Base-by-base conservation (phyloP, 768 basidiomycete genomes). In the Agaricus subrufescens region DNA sequence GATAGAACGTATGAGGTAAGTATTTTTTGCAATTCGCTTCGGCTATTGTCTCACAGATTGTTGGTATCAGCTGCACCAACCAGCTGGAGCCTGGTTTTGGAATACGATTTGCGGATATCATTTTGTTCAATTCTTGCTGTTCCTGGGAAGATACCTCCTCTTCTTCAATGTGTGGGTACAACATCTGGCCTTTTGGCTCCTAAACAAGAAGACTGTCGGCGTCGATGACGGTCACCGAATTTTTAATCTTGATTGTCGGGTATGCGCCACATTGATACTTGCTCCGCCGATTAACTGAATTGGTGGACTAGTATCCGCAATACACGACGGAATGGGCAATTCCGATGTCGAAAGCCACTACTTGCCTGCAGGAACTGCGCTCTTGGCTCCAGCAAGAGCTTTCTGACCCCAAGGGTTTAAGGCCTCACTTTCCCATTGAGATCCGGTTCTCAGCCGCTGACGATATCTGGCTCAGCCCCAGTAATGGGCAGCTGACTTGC, bases 281-380 rank as follows among this genome's bases (percentile, higher is more conserved):
- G 31, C 30, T 31, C 43, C 47, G 49, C 40, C 46, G 42, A 45
- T 49, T 57, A 56, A 65, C 56, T 19, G 43, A 45, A n/a, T 11
- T 15, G 10, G 44, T 9, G 14, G 86, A 84, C 82, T 66, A 94
- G 93, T 92, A 87, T 70, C 85, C 84, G 1, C 94, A 98, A 70
- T 87, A 94, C 69, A 98, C 97, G 2, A 93, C 91, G 10, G 97
- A 99, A 71, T 96, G 94, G 87, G 91, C 92, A 4, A 79, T 99
- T 38, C 92, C 95, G 4, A 86, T 86, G 61, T 73, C 79, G 44
- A 71, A 82, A 51, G 80, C 93, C 2, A 71, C 72, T 52, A 74
- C 78, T 1, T 94, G 90, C 63, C 77, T 99, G 50, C 70, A 71
- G 34, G 90, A 87, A 58, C 74, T 98, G 56, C 79, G 81, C 57